Base-by-base conservation (phyloP, 768 basidiomycete genomes). In the Sporobolomyces pararoseus region DNA sequence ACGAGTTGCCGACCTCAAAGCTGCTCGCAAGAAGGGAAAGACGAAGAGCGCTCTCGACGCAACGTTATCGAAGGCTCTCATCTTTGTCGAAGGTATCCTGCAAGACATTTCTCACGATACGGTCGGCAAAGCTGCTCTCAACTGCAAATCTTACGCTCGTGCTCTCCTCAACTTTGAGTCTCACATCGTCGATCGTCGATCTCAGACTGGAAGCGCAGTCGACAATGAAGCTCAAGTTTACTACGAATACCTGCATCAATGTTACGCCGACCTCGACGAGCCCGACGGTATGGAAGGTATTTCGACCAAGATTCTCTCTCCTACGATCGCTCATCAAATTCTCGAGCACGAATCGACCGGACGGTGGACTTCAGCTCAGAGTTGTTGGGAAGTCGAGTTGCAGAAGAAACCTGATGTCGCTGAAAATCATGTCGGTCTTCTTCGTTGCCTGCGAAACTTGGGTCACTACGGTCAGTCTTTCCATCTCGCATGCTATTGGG, bases 231-330 rank as follows among this genome's bases (percentile, higher is more conserved):
- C 91, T 4, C 83, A 89, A 58, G 81, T 80, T 23, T 85, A 90
- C 77, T 97, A 91, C 78, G 96, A 98, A 76, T 86, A 87, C 23
- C 82, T 99, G 10, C 96, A 99, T 75, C 88, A 96, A 79, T 94
- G 98, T 69, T 99, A 99, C 79, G 88, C 95, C 17, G 86, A 93
- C 65, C 83, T 99, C 10, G 92, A 99, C 78, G 93, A 99, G 79
- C 96, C 96, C 0, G 96, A 99, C 80, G 96, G 96, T 21, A 99
- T 99, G 96, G 94, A 97, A 80, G 96, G 96, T 0, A 84, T 98
- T 37, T 96, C 96, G 0, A 86, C 89, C 9, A 81, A 89, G 75
- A 89, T 98, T 65, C 80, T 97, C 17, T 86, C 89, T 0, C 96
- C 96, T 0, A 90, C 90, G 4, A 79, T 98, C 54, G 91, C 97